Evolutionary conservation across 1,284 basidiomycete species (phyloP), one percentile per base, ranked within the genome.

Genomic region (Ganoderma boninense): DNA sequence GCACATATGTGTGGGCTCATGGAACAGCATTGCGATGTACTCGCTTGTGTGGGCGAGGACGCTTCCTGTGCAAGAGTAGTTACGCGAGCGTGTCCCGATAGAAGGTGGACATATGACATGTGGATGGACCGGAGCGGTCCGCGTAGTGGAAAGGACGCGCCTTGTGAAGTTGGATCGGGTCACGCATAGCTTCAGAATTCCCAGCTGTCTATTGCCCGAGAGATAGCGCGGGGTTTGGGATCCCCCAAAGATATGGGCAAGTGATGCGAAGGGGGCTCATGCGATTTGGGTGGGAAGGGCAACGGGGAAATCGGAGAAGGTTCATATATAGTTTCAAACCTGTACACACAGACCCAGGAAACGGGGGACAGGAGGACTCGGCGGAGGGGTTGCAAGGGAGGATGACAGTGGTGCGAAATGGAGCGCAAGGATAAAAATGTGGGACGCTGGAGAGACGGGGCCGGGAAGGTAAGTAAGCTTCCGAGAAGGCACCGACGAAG

Each of bases 301-400:
- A 13, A 18, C 71, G 69, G 71, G 69, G 62, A 70, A 20, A 42
- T 42, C 71, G 71, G 67, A 42, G 63, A 42, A 10, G 49, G 49
- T 57, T 40, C 69, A 70, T 69, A 66, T 74, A 72, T 74, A 74
- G 67, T 69, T 59, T 60, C 64, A 67, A 54, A 69, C 60, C 63
- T 59, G 70, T 60, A 62, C 62, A 61, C 65, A 64, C 59, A 61
- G 66, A 26, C 8, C 18, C 23, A 23, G 44, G 38, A 42, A 59
- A 16, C 54, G 20, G 70, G 65, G 42, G 44, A 49, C 44, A 56
- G 32, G 61, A 68, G 66, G 54, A 44, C 43, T 66, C 62, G 69
- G 32, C 62, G 69, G 32, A 67, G 42, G 67, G 57, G 62, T 63
- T 52, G 49, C 49, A 52, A 49, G 64, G 67, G 62, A 69, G 64